Base-by-base conservation (phyloP, 371 early-diverging fungal species). In the Mucor velutinosus region DNA sequence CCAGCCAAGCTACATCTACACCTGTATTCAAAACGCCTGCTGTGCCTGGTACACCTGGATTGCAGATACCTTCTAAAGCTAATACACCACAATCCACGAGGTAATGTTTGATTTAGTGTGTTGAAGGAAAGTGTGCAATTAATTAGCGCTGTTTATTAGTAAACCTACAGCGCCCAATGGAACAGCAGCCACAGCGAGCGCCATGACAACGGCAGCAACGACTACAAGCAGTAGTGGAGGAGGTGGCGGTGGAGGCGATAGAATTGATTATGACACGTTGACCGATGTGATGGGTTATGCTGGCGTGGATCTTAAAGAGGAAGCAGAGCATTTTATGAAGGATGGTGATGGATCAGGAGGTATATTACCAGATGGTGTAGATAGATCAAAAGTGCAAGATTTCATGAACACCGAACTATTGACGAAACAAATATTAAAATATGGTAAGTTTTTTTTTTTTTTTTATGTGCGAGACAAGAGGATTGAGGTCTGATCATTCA, bases 221-320 rank as follows among this genome's bases (percentile, higher is more conserved):
- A 32, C 61, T 10, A 53, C 29, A 41, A 41, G 56, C 17, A 67
- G 67, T 25, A 39, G 65, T 41, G 65, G 62, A 17, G 68, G 66
- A 27, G 55, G 62, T 14, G 39, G 65, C 3, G 61, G 65, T 14
- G 71, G 66, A n/a, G 66, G 66, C 15, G 77, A 69, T 30, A 79
- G 86, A 57, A 82, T 84, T 69, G 88, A 89, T 63, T 85, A 80
- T 64, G 88, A 89, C 45, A 80, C 84, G 35, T 67, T 95, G 29
- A 90, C 92, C 53, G 95, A 94, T 76, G 95, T 93, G 6, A 93
- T 93, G 82, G 91, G 90, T 4, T 94, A 92, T 77, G 90, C 89
- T 1, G 96, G 95, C n/a, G 89, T 95, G 17, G 94, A 95, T 76
- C 78, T 95, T 32, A 84, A 77, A 70, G 90, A 88, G 62, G 90